These are phyloP conservation scores for Colletotrichum paranaense DNA, from an alignment of 2,329 filamentous ascomycete species.

Conservation along the genomic window DNA sequence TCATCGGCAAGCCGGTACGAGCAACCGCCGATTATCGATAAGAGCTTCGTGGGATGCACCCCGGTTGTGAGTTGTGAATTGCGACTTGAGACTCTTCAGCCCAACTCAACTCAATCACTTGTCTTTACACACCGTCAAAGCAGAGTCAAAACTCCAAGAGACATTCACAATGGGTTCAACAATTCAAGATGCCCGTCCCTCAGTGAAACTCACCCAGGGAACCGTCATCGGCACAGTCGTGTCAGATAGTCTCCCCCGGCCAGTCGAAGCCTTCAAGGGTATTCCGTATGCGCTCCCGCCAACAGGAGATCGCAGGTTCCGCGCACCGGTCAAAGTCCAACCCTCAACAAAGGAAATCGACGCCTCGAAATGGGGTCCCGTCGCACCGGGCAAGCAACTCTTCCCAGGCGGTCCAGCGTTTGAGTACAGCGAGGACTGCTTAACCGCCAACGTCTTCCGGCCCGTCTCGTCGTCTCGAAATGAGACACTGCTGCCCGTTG, in stretches of 20 bases:
- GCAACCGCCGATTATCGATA: conserved; percentile 3
- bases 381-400: conserved; percentile 49
- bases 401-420: conserved; percentile 41
- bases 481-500: conserved; percentile 51
- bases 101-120: neutral
- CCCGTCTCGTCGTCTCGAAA: conserved; percentile 38
- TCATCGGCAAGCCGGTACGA: conserved; percentile 8
- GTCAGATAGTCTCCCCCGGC: conserved; percentile 48
- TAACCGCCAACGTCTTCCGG: conserved; percentile 65
- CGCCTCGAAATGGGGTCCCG: conserved; percentile 50
- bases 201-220: conserved; percentile 49
- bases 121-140: neutral
- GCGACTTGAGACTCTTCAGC: neutral
- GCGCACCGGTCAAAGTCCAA: conserved; percentile 49
- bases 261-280: conserved; percentile 61
- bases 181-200: conserved; percentile 18
- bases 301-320: conserved; percentile 53
- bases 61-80: neutral
- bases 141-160: neutral
- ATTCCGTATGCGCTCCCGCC: conserved; percentile 60
- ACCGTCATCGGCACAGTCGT: conserved; percentile 52
- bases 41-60: neutral
- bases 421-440: conserved; percentile 59
- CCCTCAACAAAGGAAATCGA: conserved; percentile 41
- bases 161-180: conserved; percentile 19